Conservation (phyloP, 1,284 basidiomycete genomes). For the Ceratobasidium sp. region DNA sequence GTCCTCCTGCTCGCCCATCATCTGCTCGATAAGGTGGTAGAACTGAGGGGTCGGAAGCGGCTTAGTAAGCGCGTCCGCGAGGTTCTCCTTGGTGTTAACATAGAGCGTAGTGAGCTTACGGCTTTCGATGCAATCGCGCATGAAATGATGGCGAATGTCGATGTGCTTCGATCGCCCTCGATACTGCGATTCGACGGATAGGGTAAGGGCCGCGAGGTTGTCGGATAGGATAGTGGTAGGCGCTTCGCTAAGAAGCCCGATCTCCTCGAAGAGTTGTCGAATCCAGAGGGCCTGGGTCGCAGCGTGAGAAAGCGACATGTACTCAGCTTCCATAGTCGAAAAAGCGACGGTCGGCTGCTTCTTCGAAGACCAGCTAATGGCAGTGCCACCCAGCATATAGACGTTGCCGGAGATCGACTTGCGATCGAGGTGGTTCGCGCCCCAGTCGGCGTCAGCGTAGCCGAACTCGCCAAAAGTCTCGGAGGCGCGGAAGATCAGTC, state of each 20-base stretch:
- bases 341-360: constrained; percentile 31
- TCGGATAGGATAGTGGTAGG: constrained; percentile 53
- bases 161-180: constrained; percentile 59
- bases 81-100: constrained; percentile 52
- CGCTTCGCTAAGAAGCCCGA: background rate
- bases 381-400: constrained; percentile 51
- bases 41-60: constrained; percentile 47
- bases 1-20: constrained; percentile 61
- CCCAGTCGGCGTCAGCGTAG: constrained; percentile 57
- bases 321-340: constrained; percentile 41
- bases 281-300: constrained; percentile 41
- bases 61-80: constrained; percentile 60
- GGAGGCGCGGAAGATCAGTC: constrained; percentile 39
- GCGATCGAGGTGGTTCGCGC: constrained; percentile 49
- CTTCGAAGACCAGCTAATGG: constrained; percentile 50
- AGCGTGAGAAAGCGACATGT: constrained; percentile 32
- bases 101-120: constrained; percentile 52
- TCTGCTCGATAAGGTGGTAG: background rate
- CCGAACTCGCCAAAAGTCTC: constrained; percentile 48
- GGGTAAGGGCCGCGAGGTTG: constrained; percentile 55
- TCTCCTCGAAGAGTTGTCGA: constrained; percentile 51
- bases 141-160: constrained; percentile 56
- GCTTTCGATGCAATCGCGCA: constrained; percentile 54
- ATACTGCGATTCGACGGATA: constrained; percentile 53
- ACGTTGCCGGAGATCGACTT: constrained; percentile 53